Evolutionary conservation across 2,329 filamentous ascomycete genomes (phyloP), one percentile per base, ranked within the genome.

Genomic region (Shiraia sp.): DNA sequence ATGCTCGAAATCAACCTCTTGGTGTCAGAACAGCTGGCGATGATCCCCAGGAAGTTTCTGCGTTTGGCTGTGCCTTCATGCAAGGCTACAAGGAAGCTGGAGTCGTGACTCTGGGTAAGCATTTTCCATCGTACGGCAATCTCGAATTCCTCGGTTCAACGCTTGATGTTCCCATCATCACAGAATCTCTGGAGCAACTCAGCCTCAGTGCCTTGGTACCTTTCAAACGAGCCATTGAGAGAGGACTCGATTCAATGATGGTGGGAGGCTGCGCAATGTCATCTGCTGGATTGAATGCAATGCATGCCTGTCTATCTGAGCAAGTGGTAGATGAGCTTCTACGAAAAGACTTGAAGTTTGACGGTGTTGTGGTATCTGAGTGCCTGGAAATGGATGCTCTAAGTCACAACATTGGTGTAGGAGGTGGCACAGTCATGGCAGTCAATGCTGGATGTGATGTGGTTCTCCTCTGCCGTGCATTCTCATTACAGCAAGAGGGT

Each of bases 351-450:
- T 79, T 97, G 16, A 87, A 87, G 2, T 97, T 97, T 58, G 82
- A 89, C 35, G 92, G 92, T 1, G 91, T 97, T 2, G 90, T 93
- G 16, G 90, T 97, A 35, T 96, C 91, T 0, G 92, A 97, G 64
- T 97, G 92, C 54, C 74, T 97, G 6, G 92, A 96, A 66, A 97
- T 97, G 92, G 91, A 96, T 62, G 90, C 91, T 0, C 79, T 97
- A 7, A 93, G 90, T 51, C 89, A 95, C 63, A 95, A 96, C 58
- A 93, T 97, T 35, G 92, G 92, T n/a, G 90, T 99, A 13, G 90
- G 92, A 55, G 92, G 93, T 28, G 93, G 93, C 10, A 96, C 92
- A 0, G 90, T 97, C 56, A 96, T 96, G 90, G 93, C 93, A 3
- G 88, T 96, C 36, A 93, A 96, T 66, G 92, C 93, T 23, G 93